Conservation (phyloP, 176 grass and related monocot genomes). For the Luzula sylvatica region DNA sequence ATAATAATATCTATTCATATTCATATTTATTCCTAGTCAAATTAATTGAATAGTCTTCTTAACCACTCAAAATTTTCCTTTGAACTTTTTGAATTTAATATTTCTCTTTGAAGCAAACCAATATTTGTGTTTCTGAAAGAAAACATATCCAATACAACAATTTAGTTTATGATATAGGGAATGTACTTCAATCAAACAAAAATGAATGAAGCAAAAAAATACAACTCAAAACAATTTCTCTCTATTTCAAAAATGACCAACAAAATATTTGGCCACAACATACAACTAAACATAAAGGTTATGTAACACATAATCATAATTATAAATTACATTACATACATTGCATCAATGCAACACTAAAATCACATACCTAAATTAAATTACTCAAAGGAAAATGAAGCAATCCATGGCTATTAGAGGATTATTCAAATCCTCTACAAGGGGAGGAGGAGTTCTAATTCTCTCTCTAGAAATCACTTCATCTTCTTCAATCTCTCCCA, state of each 20-base stretch:
- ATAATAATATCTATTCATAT: no score
- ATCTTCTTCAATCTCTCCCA: background rate
- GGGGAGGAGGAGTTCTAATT: conserved; percentile 3
- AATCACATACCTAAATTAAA: conserved; percentile 6
- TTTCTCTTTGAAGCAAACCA: no score
- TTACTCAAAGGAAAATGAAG: conserved; percentile 15
- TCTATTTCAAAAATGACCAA: conserved; percentile 14
- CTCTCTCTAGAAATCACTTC: conserved; percentile 8
- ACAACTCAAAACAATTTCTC: conserved; percentile 5
- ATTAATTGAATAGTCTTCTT: no score
- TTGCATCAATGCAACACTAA: background rate
- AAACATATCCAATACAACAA: no score
- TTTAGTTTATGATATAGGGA: no score
- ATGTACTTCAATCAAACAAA: no score
- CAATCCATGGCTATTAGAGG: conserved; percentile 26
- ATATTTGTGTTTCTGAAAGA: no score
- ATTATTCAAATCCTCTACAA: conserved; percentile 25
- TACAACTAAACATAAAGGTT: conserved; percentile 9
- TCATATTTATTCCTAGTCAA: no score
- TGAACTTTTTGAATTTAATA: no score
- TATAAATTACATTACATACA: conserved; percentile 10
- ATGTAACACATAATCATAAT: background rate
- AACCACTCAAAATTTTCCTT: no score
- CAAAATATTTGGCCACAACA: conserved; percentile 15
- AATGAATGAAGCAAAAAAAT: no score